phyloP scores from a whole-genome alignment of 2,329 filamentous ascomycete genomes.

The Neoascochyta sp. region DNA sequence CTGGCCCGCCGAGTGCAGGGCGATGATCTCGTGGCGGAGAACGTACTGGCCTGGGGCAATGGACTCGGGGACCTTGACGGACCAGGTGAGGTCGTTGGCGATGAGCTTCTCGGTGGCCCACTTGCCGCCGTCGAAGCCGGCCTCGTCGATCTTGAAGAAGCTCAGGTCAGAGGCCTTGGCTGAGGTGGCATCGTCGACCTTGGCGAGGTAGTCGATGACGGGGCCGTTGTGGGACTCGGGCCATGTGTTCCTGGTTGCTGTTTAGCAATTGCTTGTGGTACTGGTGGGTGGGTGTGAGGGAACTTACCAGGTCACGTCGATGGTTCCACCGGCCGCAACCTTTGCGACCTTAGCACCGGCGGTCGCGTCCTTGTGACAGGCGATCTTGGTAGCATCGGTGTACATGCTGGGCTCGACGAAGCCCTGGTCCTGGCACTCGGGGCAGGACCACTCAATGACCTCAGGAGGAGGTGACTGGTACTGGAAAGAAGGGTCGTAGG shows the following conservation, averaged over 20 bases:
- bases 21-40: constrained; percentile 58
- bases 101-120: constrained; percentile 57
- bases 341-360: constrained; percentile 51
- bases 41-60: constrained; percentile 57
- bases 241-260: no score
- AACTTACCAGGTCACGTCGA: constrained; percentile 63
- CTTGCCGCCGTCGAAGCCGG: constrained; percentile 49
- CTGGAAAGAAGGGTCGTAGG: constrained; percentile 42
- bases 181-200: constrained; percentile 51
- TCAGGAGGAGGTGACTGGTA: constrained; percentile 32
- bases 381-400: constrained; percentile 49
- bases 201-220: constrained; percentile 62
- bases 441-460: constrained; percentile 54
- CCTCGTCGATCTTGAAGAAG: constrained; percentile 62
- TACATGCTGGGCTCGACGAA: constrained; percentile 51
- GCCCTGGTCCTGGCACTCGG: constrained; percentile 50
- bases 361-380: constrained; percentile 57
- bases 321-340: constrained; percentile 55
- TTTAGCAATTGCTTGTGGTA: no score
- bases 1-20: constrained; percentile 53
- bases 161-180: constrained; percentile 53
- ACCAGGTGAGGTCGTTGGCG: constrained; percentile 47
- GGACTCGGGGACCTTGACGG: constrained; percentile 50
- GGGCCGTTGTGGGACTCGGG: constrained; percentile 62
- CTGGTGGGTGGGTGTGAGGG: no score